Evolutionary conservation across 2,329 filamentous ascomycete genomes (phyloP).

Genomic region (Neofusicoccum laricinum): DNA sequence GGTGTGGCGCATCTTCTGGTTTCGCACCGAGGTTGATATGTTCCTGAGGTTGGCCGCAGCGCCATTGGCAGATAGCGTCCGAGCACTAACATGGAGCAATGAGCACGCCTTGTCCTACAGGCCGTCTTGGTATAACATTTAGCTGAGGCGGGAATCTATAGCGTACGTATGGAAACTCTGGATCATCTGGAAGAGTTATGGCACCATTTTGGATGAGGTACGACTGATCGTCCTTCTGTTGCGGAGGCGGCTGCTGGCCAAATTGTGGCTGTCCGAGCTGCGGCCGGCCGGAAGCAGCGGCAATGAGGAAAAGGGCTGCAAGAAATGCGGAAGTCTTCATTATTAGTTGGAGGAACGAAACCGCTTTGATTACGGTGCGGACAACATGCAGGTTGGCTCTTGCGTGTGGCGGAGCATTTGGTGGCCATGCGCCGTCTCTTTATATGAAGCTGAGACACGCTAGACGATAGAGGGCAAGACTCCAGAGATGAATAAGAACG

Average conservation of each 20-base stretch:
- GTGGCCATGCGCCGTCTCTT: no score
- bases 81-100: neutral
- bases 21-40: neutral
- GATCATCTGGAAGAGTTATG: neutral
- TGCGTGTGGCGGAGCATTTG: no score
- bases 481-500: no score
- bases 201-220: neutral
- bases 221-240: neutral
- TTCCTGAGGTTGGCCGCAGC: neutral
- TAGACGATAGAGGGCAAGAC: no score
- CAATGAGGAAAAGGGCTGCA: neutral
- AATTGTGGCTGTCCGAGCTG: neutral
- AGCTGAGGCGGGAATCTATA: neutral
- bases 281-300: neutral
- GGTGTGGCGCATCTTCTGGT: neutral
- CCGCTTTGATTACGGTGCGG: no score
- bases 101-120: no score
- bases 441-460: no score
- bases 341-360: neutral
- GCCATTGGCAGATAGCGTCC: neutral
- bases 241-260: neutral
- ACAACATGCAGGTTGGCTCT: no score
- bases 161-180: neutral
- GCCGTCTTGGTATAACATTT: no score
- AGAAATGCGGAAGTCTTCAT: neutral